Base-by-base conservation (phyloP, 192 early-diverging fungal genomes). In the Coemansia sp. region DNA sequence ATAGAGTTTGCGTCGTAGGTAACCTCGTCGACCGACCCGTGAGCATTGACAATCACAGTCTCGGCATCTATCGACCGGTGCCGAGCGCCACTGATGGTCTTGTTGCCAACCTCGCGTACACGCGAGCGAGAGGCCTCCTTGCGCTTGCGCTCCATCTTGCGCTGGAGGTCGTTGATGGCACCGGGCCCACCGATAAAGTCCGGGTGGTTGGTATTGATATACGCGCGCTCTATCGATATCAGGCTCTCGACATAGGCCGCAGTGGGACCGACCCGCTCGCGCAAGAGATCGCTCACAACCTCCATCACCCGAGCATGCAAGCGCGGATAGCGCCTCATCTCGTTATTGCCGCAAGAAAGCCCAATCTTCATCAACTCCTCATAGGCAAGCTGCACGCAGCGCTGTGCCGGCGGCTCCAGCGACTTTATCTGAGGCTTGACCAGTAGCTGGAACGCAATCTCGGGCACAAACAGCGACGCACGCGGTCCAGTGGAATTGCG, bases 151-250 rank as follows among this genome's bases (percentile, higher is more conserved):
- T 88, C 86, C 12, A 85, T 79, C 61, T 86, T 85, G 41, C 84
- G 86, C 75, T 92, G 87, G 49, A 94, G 66, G 27, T 87, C 86
- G 22, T 78, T 84, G 77, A 94, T 86, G n/a, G 92, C 90, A 13
- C 87, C 88, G 0, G 86, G 87, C 0, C 88, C 92, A 12, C 53
- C 53, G 34, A 56, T 56, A 56, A 56, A 56, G 69, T 94, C 92
- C 0, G 91, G 90, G 62, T 94, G 92, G 75, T 91, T 91, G 62
- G 92, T 94, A 68, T 94, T 94, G 70, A 94, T 91, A 65, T 94
- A 94, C 0, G 90, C 88, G 44, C 87, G 88, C 73, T 94, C 87
- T 69, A 94, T 94, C 47, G 87, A 78, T 69, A 94, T 89, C 70
- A 94, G 70, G 64, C 90, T 94, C 67, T 89, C 91, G 1, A 94